A percentile compares a stretch with the other conserved stretches of the same genome.
These are phyloP conservation scores for Phylloboletellus chloephorus DNA, from an alignment of 1,284 basidiomycete species.

Conservation along the genomic window DNA sequence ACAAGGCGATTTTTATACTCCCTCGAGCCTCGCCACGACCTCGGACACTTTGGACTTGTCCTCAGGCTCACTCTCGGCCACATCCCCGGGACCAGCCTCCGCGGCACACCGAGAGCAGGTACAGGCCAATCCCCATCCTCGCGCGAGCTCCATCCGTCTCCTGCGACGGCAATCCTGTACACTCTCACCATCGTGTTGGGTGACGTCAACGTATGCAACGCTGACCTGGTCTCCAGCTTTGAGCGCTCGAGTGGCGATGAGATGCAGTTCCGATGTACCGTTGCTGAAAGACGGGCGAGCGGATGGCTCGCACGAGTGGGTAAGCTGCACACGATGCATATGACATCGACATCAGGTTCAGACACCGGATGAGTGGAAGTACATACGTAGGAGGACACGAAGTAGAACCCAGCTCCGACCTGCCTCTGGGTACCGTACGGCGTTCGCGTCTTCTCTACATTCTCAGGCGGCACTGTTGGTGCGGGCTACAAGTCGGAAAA, in stretches of 20 bases:
- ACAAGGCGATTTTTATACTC: constrained; percentile 14
- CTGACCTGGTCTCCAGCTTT: constrained; percentile 71
- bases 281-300: constrained; percentile 55
- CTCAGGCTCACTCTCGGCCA: constrained; percentile 36
- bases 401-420: constrained; percentile 67
- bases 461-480: constrained; percentile 51
- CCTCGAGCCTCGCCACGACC: constrained; percentile 38
- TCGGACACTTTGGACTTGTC: constrained; percentile 58
- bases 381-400: constrained; percentile 67
- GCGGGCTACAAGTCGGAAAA: constrained; percentile 38
- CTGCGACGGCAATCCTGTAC: constrained; percentile 51
- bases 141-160: constrained; percentile 65
- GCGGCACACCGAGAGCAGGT: constrained; percentile 55
- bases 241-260: constrained; percentile 58
- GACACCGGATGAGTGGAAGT: not conserved
- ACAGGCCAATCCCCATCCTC: constrained; percentile 77
- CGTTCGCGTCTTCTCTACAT: constrained; percentile 66
- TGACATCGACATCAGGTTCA: constrained; percentile 1
- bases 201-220: constrained; percentile 67
- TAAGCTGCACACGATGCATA: constrained; percentile 35
- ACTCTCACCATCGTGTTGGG: constrained; percentile 49
- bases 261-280: constrained; percentile 59
- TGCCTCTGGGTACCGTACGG: constrained; percentile 68
- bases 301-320: constrained; percentile 67
- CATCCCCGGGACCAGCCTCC: constrained; percentile 44